Percentiles rank a stretch among this genome's conserved stretches.
These are phyloP conservation scores for Dictyostelium capitatum DNA, from an alignment of 78 protist genomes.

Conservation along the genomic window DNA sequence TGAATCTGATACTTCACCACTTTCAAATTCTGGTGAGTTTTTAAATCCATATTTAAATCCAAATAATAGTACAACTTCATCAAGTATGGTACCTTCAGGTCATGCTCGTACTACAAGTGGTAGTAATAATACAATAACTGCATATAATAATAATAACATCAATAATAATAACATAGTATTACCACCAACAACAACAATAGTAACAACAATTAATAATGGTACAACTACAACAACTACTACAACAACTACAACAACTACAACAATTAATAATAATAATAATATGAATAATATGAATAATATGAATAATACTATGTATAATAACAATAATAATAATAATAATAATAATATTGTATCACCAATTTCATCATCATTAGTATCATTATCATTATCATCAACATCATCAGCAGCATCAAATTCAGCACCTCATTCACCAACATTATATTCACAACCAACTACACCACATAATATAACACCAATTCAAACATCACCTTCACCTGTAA, in stretches of 20 bases:
- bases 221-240: neutral
- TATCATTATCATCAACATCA: conserved; percentile 14
- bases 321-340: conserved; percentile 4
- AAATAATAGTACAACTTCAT: neutral
- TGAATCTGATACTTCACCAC: conserved; percentile 42
- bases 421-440: conserved; percentile 4
- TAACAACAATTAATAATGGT: neutral
- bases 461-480: conserved; percentile 5
- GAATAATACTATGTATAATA: neutral
- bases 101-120: conserved; percentile 9
- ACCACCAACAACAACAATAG: too few species aligned
- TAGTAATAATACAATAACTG: neutral
- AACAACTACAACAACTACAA: neutral
- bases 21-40: conserved; percentile 65
- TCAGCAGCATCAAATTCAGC: conserved; percentile 2
- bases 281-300: neutral
- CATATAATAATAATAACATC: neutral
- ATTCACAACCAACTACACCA: neutral
- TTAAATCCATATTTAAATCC: conserved; percentile 16
- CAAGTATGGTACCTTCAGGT: conserved; percentile 5
- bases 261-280: neutral
- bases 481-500: conserved; percentile 1
- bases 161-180: neutral
- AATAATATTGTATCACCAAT: neutral
- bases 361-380: conserved; percentile 31